Evolutionary conservation across 2,329 filamentous ascomycete genomes (phyloP).

Genomic region (Exophiala oligosperma): DNA sequence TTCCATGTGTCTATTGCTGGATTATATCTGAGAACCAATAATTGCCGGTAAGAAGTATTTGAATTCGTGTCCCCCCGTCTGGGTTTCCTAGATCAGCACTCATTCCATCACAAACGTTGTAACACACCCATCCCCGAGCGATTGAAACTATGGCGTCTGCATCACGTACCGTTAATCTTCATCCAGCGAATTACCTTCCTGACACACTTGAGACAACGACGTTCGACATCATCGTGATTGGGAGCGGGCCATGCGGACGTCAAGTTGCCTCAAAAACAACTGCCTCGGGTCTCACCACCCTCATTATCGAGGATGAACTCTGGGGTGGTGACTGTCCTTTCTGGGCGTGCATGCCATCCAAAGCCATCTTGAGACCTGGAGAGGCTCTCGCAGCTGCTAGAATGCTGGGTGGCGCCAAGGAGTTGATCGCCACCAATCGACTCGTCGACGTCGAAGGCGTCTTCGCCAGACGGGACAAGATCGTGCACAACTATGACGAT

Average conservation of each 20-base stretch:
- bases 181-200: constrained; percentile 4
- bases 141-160: neutral
- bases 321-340: constrained; percentile 16
- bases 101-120: too few species aligned
- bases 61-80: too few species aligned
- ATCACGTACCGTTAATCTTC: constrained; percentile 36
- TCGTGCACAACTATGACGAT: constrained; percentile 13
- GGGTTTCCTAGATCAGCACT: too few species aligned
- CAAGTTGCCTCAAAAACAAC: constrained; percentile 2
- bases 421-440: neutral
- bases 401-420: constrained; percentile 5
- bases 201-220: neutral
- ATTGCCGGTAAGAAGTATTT: too few species aligned
- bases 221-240: constrained; percentile 17
- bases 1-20: too few species aligned
- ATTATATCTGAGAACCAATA: too few species aligned
- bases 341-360: constrained; percentile 20
- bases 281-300: constrained; percentile 3
- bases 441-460: constrained; percentile 12
- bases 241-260: constrained; percentile 8
- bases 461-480: constrained; percentile 10
- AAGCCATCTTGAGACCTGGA: constrained; percentile 5
- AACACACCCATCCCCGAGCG: neutral
- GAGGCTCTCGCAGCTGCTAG: constrained; percentile 9
- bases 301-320: constrained; percentile 16